A percentile compares a stretch with the other conserved stretches of the same genome.
Evolutionary conservation across 345 rosid genomes (phyloP).

Genomic region (Tarenaya hassleriana): DNA sequence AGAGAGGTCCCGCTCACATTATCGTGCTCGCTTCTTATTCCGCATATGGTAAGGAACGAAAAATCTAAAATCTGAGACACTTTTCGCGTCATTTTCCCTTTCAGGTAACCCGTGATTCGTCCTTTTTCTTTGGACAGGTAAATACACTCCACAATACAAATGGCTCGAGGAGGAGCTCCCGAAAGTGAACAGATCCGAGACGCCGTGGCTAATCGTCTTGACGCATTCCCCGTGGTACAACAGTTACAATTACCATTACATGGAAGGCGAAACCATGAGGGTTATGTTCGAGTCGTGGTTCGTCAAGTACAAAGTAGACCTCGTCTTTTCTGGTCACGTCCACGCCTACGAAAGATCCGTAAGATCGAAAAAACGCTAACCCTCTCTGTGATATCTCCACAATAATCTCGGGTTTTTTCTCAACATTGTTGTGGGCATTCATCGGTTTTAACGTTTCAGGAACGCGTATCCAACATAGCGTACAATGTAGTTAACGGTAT

Average conservation of each 20-base stretch:
- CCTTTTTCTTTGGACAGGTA: constrained; percentile 41
- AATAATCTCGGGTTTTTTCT: too few species aligned
- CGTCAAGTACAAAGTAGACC: constrained; percentile 68
- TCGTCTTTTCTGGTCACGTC: constrained; percentile 86
- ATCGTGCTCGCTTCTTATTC: constrained; percentile 85
- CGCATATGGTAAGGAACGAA: constrained; percentile 54
- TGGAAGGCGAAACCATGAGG: constrained; percentile 98
- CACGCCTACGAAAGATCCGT: constrained; percentile 94
- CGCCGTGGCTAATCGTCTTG: constrained; percentile 85
- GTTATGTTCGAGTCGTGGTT: constrained; percentile 86
- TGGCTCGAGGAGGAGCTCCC: constrained; percentile 75
- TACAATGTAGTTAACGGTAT: constrained; percentile 57
- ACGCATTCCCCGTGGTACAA: constrained; percentile 89
- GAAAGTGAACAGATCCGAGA: constrained; percentile 75
- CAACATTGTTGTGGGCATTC: too few species aligned
- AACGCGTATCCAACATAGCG: constrained; percentile 73
- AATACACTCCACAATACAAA: constrained; percentile 67
- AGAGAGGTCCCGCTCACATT: constrained; percentile 83
- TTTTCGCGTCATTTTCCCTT: not conserved
- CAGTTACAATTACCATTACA: constrained; percentile 85
- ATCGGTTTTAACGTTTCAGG: constrained; percentile 33
- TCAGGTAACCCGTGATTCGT: not conserved
- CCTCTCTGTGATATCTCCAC: too few species aligned
- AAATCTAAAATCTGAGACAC: not conserved
- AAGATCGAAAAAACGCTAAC: constrained; percentile 29